Evolutionary conservation across 163 green algal species (phyloP).

Genomic region (Chloromonas sp.): DNA sequence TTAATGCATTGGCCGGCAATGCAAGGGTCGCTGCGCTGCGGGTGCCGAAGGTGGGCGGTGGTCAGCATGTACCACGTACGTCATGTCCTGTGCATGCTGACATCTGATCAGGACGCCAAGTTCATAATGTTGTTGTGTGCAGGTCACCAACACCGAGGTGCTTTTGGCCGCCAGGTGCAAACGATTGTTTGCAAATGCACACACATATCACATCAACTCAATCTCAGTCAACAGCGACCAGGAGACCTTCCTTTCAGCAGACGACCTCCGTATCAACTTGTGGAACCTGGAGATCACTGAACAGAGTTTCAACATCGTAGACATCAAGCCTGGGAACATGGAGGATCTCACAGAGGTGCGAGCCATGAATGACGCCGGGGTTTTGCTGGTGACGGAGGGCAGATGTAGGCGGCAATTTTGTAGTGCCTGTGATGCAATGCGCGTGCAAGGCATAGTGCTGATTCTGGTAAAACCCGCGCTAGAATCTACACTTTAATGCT

Average conservation of each 20-base stretch:
- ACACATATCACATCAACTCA: conserved; percentile 99
- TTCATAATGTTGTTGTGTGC: not conserved
- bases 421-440: too few species aligned
- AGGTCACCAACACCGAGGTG: conserved; percentile 55
- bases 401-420: too few species aligned
- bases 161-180: conserved; percentile 68
- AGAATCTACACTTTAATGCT: not conserved
- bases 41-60: conserved; percentile 37
- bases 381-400: too few species aligned
- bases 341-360: conserved; percentile 93
- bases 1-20: conserved; percentile 23
- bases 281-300: conserved; percentile 91
- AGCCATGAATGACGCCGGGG: not conserved
- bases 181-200: conserved; percentile 80
- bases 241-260: conserved; percentile 93
- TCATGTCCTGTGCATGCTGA: not conserved
- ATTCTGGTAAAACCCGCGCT: too few species aligned
- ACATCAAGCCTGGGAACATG: conserved; percentile 98
- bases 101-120: not conserved
- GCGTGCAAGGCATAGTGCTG: too few species aligned
- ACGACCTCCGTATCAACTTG: conserved; percentile 97
- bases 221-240: conserved; percentile 88
- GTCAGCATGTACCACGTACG: too few species aligned
- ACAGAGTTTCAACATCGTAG: conserved; percentile 95
- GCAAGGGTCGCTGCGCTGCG: conserved; percentile 20